Base-by-base conservation (phyloP, 371 early-diverging fungal genomes). In the Rhizopus sp. region DNA sequence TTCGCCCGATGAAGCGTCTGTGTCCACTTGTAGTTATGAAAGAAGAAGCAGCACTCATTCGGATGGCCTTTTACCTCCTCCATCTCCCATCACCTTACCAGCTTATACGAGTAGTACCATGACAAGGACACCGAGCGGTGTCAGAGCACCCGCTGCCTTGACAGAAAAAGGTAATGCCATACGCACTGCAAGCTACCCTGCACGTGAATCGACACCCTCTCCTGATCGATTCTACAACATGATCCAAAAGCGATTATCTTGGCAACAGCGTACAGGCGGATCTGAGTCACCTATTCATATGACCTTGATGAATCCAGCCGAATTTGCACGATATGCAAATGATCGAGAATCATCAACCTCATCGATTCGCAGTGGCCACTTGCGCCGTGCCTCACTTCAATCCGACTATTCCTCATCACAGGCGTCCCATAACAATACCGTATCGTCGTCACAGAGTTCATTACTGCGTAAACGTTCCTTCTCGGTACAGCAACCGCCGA, bases 311-410 rank as follows among this genome's bases (percentile, higher is more conserved):
- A 78, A 71, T 49, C 72, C 78, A 8, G 74, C 73, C 3, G 79
- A 78, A 31, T 78, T 78, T 56, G 57, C 60, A 16, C 65, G 70
- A 9, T 78, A 78, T 50, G 65, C 76, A 1, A 65, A 65, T 33
- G 79, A 78, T 37, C 66, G 72, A 7, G 79, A 75, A 54, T 78
- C 79, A 1, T 78, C 79, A 1, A 75, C 74, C 0, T 78, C 79
- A 8, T 78, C 79, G n/a, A 78, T 78, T 32, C 76, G 70, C 29
- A 78, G 79, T 41, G 64, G 66, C 29, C 76, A 78, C 54, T 55
- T 78, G 5, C 73, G 79, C 7, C 64, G 79, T 13, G 69, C 79
- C 5, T 78, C 79, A 4, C 50, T 78, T 7, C 74, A 74, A 23
- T 78, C 79, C 5, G 79, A 78, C 33, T 64, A 63, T 38, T 73